Base-by-base conservation (phyloP, 805 yeast species). In the Candida ortonii region DNA sequence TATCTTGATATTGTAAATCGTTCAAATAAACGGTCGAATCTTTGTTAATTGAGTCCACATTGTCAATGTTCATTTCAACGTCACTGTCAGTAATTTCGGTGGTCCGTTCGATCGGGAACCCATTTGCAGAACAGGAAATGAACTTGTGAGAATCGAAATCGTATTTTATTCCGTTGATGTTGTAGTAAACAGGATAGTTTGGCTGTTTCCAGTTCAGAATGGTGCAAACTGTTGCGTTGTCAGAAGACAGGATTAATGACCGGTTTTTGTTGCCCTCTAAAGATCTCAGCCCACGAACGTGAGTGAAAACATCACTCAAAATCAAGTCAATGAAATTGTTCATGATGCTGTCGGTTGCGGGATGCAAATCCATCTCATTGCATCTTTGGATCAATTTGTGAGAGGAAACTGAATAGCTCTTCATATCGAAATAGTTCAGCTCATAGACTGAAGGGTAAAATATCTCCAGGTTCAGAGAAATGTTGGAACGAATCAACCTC, bases 161-260 rank as follows among this genome's bases (percentile, higher is more conserved):
- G 48, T 55, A 66, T 23, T 69, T 63, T 8, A 80, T 64, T n/a
- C 87, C 85, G 48, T 78, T 80, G 73, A 89, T 76, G 36, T 80
- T 76, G 62, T 85, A 84, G 46, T 93, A 79, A 1, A 93, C 97
- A 0, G 98, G 97, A 62, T 83, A 93, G 57, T 90, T 90, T 10
- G 98, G 97, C 62, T 93, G 98, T 61, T 93, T 93, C 98, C 98
- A 93, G 61, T 93, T 93, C 49, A 93, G 64, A 28, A 87, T 84
- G 8, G 95, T 86, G 61, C 97, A 93, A n/a, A 88, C 86, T 28
- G 79, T 76, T 21, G 96, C 84, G 59, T 88, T 87, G 36, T 84
- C 76, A 1, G 96, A 86, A 9, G 95, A 77, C 59, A 93, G 85
- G 7, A 90, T 79, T 26, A 93, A 64, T 1, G 94, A 78, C 39